These are phyloP conservation scores for Psilocybe sp. DNA, from an alignment of 768 basidiomycete genomes.

Conservation along the genomic window DNA sequence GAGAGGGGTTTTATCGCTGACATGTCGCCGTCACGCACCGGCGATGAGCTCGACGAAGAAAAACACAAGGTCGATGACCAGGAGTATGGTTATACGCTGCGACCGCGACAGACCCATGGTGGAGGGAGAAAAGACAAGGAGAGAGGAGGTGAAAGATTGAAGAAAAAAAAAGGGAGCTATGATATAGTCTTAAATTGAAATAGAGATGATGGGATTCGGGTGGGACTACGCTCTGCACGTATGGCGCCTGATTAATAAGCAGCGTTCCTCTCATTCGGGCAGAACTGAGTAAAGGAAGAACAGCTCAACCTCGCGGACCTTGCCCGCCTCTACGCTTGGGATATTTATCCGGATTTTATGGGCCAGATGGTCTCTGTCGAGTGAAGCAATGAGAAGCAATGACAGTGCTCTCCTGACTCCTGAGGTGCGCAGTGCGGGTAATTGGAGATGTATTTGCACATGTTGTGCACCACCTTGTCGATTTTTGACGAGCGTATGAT, in stretches of 20 bases:
- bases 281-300: not conserved
- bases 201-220: too few species aligned
- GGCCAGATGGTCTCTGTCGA: too few species aligned
- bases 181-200: too few species aligned
- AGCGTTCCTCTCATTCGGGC: not conserved
- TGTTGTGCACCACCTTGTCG: slow-evolving; percentile 27
- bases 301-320: too few species aligned
- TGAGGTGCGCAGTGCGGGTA: too few species aligned
- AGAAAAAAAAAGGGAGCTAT: too few species aligned
- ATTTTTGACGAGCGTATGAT: slow-evolving; percentile 10
- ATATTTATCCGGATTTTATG: too few species aligned
- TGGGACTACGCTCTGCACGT: too few species aligned
- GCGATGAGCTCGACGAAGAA: slow-evolving; percentile 84
- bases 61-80: slow-evolving; percentile 83
- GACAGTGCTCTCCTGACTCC: too few species aligned
- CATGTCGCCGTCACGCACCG: slow-evolving; percentile 40
- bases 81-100: slow-evolving; percentile 68
- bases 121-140: slow-evolving; percentile 4
- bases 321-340: too few species aligned
- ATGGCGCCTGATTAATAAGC: not conserved
- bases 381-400: too few species aligned
- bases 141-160: slow-evolving; percentile 1
- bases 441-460: slow-evolving; percentile 28
- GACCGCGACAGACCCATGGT: slow-evolving; percentile 59
- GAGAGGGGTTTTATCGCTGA: not conserved